These are phyloP conservation scores for Fusarium scirpi DNA, from an alignment of 2,329 filamentous ascomycete genomes.

Conservation along the genomic window DNA sequence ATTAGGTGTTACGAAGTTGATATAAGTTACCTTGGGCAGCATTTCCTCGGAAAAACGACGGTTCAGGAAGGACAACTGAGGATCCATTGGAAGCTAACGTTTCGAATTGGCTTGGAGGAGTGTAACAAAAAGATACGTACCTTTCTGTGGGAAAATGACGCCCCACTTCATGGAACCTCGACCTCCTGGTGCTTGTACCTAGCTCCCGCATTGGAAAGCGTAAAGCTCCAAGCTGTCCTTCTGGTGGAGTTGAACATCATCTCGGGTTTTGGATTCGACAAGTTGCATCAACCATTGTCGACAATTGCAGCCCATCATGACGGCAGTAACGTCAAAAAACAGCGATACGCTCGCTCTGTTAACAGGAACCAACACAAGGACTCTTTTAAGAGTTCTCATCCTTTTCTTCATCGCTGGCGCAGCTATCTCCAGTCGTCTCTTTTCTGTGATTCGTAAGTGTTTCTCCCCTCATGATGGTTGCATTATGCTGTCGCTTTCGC, in stretches of 20 bases:
- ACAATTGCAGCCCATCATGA: conserved; percentile 57
- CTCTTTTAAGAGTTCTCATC: conserved; percentile 89
- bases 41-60: conserved; percentile 43
- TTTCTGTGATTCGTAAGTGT: conserved; percentile 94
- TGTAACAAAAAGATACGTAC: conserved; percentile 35
- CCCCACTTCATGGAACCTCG: conserved; percentile 3
- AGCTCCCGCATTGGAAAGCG: conserved; percentile 28
- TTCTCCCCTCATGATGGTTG: conserved; percentile 22
- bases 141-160: conserved; percentile 15
- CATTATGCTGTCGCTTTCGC: not conserved
- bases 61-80: conserved; percentile 9
- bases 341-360: conserved; percentile 77
- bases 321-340: conserved; percentile 57
- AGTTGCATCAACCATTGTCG: conserved; percentile 53
- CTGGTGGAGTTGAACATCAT: conserved; percentile 45
- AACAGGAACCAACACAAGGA: conserved; percentile 83
- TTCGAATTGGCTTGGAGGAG: not conserved
- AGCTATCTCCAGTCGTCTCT: conserved; percentile 91
- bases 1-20: conserved; percentile 1
- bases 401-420: conserved; percentile 90
- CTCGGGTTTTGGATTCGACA: conserved; percentile 46
- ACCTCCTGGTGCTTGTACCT: conserved; percentile 22
- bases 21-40: conserved; percentile 3
- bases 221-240: conserved; percentile 63
- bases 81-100: conserved; percentile 12